A percentile compares a stretch with the other conserved stretches of the same genome.
Conservation (phyloP, 192 early-diverging fungal genomes). For the Helicostylum pulchrum region DNA sequence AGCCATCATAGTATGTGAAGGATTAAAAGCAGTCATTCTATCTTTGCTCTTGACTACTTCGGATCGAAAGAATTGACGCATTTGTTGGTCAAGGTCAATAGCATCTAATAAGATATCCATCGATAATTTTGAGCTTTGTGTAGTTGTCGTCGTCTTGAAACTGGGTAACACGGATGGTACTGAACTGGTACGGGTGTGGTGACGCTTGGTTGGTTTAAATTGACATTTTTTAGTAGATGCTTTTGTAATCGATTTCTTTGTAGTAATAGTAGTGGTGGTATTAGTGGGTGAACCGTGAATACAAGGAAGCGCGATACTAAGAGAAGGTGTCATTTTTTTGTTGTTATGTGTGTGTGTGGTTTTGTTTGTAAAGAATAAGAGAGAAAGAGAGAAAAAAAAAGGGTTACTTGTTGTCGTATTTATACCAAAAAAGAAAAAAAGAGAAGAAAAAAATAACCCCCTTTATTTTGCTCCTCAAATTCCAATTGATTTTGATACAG, state of each 20-base stretch:
- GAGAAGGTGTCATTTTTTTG: constrained; percentile 13
- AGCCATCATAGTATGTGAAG: not conserved
- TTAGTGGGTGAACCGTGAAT: not conserved
- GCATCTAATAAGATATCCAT: constrained; percentile 28
- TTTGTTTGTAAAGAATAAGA: not conserved
- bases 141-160: not conserved
- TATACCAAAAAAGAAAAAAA: too few relatives aligned
- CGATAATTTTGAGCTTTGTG: constrained; percentile 2
- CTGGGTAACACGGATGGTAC: constrained; percentile 12
- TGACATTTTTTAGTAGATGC: not conserved
- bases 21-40: not conserved
- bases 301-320: constrained; percentile 9
- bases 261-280: not conserved
- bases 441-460: not conserved
- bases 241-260: constrained; percentile 2
- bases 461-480: constrained; percentile 1
- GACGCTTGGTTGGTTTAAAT: not conserved
- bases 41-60: constrained; percentile 18
- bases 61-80: constrained; percentile 21
- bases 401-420: not conserved
- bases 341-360: not conserved
- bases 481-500: constrained; percentile 16
- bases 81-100: constrained; percentile 31
- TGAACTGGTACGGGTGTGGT: constrained; percentile 15
- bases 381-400: constrained; percentile 1